Percentiles rank a stretch among this genome's conserved stretches.
Conservation (phyloP, 176 grass and related monocot species). For the Triticum aestivum region DNA sequence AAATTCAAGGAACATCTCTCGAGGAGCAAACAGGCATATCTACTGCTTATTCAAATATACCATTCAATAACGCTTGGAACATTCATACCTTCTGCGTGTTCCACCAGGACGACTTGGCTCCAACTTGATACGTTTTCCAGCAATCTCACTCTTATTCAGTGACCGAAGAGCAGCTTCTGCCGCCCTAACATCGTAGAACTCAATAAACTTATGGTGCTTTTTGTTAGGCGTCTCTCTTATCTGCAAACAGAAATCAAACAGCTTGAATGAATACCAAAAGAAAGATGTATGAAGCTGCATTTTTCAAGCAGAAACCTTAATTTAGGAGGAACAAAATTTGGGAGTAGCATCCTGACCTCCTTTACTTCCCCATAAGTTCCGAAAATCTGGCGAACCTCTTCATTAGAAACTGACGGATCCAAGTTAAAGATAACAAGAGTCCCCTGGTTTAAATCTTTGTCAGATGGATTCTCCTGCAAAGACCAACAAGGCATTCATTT, state of each 20-base stretch:
- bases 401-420: constrained; percentile 87
- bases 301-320: neutral
- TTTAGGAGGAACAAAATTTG: neutral
- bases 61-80: neutral
- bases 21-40: neutral
- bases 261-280: constrained; percentile 13
- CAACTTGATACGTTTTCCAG: constrained; percentile 90
- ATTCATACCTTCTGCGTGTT: constrained; percentile 77
- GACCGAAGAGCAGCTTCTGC: constrained; percentile 85
- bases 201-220: constrained; percentile 96
- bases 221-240: constrained; percentile 97
- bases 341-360: constrained; percentile 51
- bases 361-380: constrained; percentile 93
- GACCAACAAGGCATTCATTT: constrained; percentile 31
- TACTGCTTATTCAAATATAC: neutral
- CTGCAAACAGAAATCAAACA: constrained; percentile 42
- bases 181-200: constrained; percentile 95
- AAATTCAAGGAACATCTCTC: constrained; percentile 15
- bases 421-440: constrained; percentile 95
- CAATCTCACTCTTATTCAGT: constrained; percentile 93
- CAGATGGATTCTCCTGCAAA: constrained; percentile 86
- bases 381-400: constrained; percentile 77
- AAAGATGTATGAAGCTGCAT: neutral
- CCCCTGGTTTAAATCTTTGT: constrained; percentile 99
- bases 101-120: constrained; percentile 93